Evolutionary conservation across 1,284 basidiomycete genomes (phyloP).

Genomic region (Irpex sp.): DNA sequence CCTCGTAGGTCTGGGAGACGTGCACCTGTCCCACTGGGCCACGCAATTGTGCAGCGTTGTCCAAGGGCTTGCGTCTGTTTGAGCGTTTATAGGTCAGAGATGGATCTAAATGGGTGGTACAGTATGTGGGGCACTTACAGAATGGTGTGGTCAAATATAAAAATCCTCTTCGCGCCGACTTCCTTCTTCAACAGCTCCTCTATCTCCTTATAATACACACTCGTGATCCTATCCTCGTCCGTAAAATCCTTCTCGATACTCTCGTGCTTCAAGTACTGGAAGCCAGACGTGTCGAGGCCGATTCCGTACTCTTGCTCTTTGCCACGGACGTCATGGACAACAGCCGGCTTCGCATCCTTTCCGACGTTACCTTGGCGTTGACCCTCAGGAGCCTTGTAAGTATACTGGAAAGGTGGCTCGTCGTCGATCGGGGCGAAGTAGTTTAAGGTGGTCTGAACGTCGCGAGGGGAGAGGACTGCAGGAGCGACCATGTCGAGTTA

Average conservation of each 20-base stretch:
- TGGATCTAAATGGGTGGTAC: not conserved
- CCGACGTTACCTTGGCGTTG: slow-evolving; percentile 23
- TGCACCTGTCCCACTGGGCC: slow-evolving; percentile 41
- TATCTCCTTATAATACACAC: slow-evolving; percentile 38
- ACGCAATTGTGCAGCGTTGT: slow-evolving; percentile 13
- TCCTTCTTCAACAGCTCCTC: slow-evolving; percentile 40
- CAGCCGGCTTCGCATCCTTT: slow-evolving; percentile 20
- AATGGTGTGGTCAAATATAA: slow-evolving; percentile 46
- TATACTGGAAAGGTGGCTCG: slow-evolving; percentile 24
- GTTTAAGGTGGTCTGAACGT: slow-evolving; percentile 29
- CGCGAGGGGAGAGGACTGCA: slow-evolving; percentile 25
- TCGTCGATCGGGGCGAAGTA: slow-evolving; percentile 25
- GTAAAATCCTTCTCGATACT: slow-evolving; percentile 38
- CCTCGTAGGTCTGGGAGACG: slow-evolving; percentile 54
- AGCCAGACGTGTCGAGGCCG: slow-evolving; percentile 39
- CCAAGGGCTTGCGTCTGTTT: slow-evolving; percentile 16
- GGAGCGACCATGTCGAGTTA: slow-evolving; percentile 23
- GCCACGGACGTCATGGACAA: slow-evolving; percentile 30
- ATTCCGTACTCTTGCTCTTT: slow-evolving; percentile 26
- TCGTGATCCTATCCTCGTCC: slow-evolving; percentile 36
- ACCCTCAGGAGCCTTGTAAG: slow-evolving; percentile 21
- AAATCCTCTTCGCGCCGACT: slow-evolving; percentile 36
- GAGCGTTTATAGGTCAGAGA: not conserved
- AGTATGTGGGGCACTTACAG: slow-evolving; percentile 24
- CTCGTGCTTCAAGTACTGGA: slow-evolving; percentile 33